Percentiles rank a stretch among this genome's conserved stretches.
phyloP scores from a whole-genome alignment of 495 filamentous ascomycete genomes.

The Penicillium bialowiezense region DNA sequence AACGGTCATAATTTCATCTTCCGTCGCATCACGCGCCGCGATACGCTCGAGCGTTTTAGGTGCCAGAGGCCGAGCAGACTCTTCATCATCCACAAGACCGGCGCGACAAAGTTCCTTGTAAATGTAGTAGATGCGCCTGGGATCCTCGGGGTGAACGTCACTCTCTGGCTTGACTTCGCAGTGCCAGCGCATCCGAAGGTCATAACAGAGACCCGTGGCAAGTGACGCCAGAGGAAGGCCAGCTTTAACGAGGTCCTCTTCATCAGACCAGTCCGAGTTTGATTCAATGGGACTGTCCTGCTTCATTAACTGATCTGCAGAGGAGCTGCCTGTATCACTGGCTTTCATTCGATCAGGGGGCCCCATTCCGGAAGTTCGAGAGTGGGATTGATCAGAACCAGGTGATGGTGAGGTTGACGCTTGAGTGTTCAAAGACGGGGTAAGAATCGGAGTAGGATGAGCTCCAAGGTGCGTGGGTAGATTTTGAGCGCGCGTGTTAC shows the following conservation, averaged over 20 bases:
- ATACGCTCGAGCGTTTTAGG: slow-evolving; percentile 73
- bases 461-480: slow-evolving; percentile 15
- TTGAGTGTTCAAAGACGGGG: slow-evolving; percentile 25
- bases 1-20: slow-evolving; percentile 72
- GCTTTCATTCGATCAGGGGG: slow-evolving; percentile 23
- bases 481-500: slow-evolving; percentile 13
- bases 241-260: slow-evolving; percentile 17
- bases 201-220: slow-evolving; percentile 80
- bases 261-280: slow-evolving; percentile 43
- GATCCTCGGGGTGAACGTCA: slow-evolving; percentile 91
- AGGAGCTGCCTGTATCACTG: slow-evolving; percentile 22
- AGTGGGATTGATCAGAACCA: slow-evolving; percentile 9
- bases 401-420: slow-evolving; percentile 12
- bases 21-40: slow-evolving; percentile 66
- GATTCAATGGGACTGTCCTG: slow-evolving; percentile 37
- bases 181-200: slow-evolving; percentile 89
- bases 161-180: slow-evolving; percentile 67
- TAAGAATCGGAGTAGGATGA: slow-evolving; percentile 22
- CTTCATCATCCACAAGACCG: slow-evolving; percentile 64
- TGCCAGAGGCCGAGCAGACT: slow-evolving; percentile 44
- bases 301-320: slow-evolving; percentile 19
- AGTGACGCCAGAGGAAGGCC: slow-evolving; percentile 44
- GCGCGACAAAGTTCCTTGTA: slow-evolving; percentile 77
- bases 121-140: slow-evolving; percentile 83
- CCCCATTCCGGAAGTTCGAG: slow-evolving; percentile 8